Base-by-base conservation (phyloP, 23 red algal genomes). In the Gracilaria caudata region DNA sequence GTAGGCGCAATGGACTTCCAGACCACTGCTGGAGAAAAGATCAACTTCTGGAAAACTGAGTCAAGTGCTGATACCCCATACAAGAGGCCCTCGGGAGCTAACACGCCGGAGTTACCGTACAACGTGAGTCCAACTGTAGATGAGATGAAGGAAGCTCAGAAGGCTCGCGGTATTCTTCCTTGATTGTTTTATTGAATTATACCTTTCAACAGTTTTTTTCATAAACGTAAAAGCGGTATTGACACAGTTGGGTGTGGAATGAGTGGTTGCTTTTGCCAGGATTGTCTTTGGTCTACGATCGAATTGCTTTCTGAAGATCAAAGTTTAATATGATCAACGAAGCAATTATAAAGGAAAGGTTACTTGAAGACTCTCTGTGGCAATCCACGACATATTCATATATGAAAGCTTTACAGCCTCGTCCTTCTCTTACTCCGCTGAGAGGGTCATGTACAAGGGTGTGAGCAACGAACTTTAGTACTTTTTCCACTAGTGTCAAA, bases 1-100 rank as follows among this genome's bases (percentile, higher is more conserved):
- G 74, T 93, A 14, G 90, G 90, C 29, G 90, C 90, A 26, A 54
- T 93, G 81, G 90, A 93, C 58, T 86, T 86, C 56, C 68, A 76
- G 35, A 45, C 64, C 46, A 79, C 65, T 8, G 56, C 75, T 30
- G 73, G 73, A 11, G 64, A 64, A 58, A 36, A 55, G 80, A 26
- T 86, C 53, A 51, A 81, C 28, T 93, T 93, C 70, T 93, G 90
- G 90, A n/a, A 75, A 49, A 21, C 29, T 26, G 8, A 28, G 1
- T 12, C 7, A 12, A 39, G 19, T 14, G 76, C 46, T n/a, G 46
- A 90, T 19, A 13, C 51, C 57, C 0, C 72, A 2, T 86, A 79
- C 51, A 84, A 86, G 73, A 83, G 38, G 72, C 90, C 90, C 7
- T 54, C 73, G 43, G 90, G 90, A 23, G 53, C 80, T 23, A 39